Base-by-base conservation (phyloP, 176 grass and related monocot genomes). In the Neostapfia colusana region DNA sequence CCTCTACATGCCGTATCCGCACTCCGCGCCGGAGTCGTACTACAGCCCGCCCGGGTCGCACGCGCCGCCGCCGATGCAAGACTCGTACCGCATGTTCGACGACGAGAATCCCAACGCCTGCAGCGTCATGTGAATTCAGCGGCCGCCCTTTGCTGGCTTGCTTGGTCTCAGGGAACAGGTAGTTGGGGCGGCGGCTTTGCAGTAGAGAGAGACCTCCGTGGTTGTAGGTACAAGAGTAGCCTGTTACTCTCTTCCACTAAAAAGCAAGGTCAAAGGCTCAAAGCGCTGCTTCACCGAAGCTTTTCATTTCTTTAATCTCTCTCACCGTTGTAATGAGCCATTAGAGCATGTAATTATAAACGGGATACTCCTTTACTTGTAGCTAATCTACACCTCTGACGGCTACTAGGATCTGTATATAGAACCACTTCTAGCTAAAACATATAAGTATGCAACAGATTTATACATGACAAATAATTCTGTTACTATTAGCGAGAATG, bases 91-190 rank as follows among this genome's bases (percentile, higher is more conserved):
- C 73, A 78, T 90, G 14, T 94, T 94, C 82, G 86, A 91, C 50
- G 92, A 94, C 71, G 92, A 94, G 67, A 89, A 94, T 78, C 85
- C 88, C n/a, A 91, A 94, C 84, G 77, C 92, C 14, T 94, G 92
- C 63, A 89, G 80, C 60, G 49, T 94, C 69, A 91, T 94, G 92
- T 94, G 83, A 31, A 17, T 20, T 40, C 10, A 56, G 37, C 10
- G 8, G 26, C 6, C 28, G 31, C 55, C 10, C 13, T 6, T 14
- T n/a, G 12, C 40, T 6, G 63, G 44, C 18, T 40, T 25, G 48
- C 72, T 70, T 68, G 66, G 65, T 34, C 74, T 16, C 42, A 28
- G 55, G 79, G 65, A 36, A 48, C 38, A 43, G 65, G 78, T 82
- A 83, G 86, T 71, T 72, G 79, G 3, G 31, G 31, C 31, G 31